These are phyloP conservation scores for Pseudodiploospora longispora DNA, from an alignment of 2,329 filamentous ascomycete species.

Conservation along the genomic window DNA sequence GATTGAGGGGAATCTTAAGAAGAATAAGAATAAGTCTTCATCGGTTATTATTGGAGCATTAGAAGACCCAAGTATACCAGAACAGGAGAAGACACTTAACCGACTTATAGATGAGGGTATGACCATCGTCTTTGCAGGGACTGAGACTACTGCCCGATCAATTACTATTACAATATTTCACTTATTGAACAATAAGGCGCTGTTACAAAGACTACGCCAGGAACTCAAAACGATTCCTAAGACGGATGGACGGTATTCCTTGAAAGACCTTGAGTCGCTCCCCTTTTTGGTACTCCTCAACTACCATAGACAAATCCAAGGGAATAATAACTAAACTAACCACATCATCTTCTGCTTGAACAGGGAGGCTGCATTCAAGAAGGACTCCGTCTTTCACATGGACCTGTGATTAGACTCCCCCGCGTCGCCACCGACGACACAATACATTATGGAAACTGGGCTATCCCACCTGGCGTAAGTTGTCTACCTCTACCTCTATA, in stretches of 20 bases:
- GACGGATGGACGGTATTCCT: conserved; percentile 1
- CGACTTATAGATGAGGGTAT: conserved; percentile 10
- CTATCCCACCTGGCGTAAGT: conserved; percentile 23
- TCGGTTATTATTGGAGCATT: conserved; percentile 1
- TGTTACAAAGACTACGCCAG: conserved; percentile 3
- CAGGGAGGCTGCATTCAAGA: too few relatives aligned
- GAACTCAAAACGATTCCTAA: conserved; percentile 2
- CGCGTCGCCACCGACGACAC: too few relatives aligned
- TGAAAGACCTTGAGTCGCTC: conserved; percentile 3
- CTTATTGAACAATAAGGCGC: conserved; percentile 3
- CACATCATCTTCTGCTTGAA: too few relatives aligned
- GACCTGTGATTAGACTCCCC: too few relatives aligned
- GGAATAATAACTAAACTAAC: too few relatives aligned
- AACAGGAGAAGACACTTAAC: conserved; percentile 2
- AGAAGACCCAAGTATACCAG: conserved; percentile 1
- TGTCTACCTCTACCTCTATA: too few relatives aligned
- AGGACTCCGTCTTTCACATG: too few relatives aligned
- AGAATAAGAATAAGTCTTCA: not conserved
- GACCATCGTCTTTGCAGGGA: conserved; percentile 10
- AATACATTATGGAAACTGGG: conserved; percentile 22
- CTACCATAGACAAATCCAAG: too few relatives aligned
- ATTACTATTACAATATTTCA: conserved; percentile 5
- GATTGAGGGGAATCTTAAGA: not conserved
- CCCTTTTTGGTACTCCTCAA: too few relatives aligned
- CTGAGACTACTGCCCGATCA: conserved; percentile 9